phyloP scores from a whole-genome alignment of 2,329 filamentous ascomycete genomes.

The Ascochyta viciae-villosae region DNA sequence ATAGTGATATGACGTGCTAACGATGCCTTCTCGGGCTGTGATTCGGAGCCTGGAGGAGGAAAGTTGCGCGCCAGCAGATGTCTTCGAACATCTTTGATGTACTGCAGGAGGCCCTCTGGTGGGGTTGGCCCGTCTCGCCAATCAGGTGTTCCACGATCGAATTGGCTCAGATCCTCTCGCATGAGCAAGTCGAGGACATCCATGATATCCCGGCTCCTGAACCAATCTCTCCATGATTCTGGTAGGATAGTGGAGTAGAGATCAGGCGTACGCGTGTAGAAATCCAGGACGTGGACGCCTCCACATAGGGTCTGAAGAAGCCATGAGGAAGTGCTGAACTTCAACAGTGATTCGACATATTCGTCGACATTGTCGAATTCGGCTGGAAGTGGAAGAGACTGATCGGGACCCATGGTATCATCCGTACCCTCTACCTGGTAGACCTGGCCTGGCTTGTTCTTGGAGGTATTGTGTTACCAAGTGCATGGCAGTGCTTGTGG shows the following conservation, averaged over 20 bases:
- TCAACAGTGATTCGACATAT: conserved; percentile 79
- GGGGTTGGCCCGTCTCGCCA: conserved; percentile 56
- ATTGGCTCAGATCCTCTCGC: conserved; percentile 71
- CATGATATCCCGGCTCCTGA: conserved; percentile 74
- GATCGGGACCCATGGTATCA: conserved; percentile 55
- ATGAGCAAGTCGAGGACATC: conserved; percentile 81
- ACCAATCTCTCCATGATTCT: conserved; percentile 80
- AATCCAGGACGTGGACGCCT: conserved; percentile 96
- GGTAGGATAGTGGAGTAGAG: conserved; percentile 82
- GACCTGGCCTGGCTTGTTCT: not conserved
- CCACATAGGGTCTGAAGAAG: conserved; percentile 90
- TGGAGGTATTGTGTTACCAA: conserved; percentile 15
- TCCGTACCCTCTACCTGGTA: conserved; percentile 18
- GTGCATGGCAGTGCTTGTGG: conserved; percentile 17
- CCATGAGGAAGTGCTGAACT: conserved; percentile 76
- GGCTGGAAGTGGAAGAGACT: conserved; percentile 70
- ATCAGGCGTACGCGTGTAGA: conserved; percentile 85
- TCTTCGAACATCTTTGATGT: conserved; percentile 73
- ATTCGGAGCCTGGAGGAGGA: conserved; percentile 32
- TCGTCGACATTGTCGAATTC: conserved; percentile 75
- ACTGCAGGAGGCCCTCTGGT: conserved; percentile 69
- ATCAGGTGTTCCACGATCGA: conserved; percentile 4
- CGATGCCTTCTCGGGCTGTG: conserved; percentile 56
- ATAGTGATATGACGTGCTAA: conserved; percentile 76
- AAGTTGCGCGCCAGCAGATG: conserved; percentile 73